Percentiles rank a stretch among this genome's conserved stretches.
Conservation (phyloP, 108 stramenopile species). For the Conticribra guillardii region DNA sequence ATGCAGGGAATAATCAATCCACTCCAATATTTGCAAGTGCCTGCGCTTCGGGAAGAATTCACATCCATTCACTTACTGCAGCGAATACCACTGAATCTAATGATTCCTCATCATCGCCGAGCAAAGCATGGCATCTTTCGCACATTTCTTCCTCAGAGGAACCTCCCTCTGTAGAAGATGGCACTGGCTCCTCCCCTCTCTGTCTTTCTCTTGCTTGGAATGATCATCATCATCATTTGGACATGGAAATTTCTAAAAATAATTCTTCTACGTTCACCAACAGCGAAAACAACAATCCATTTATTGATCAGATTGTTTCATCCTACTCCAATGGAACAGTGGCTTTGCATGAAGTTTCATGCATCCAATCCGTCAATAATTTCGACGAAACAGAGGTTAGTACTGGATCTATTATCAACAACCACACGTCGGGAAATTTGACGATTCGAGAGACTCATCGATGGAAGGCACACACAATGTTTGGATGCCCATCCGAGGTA, state of each 20-base stretch:
- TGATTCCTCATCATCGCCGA: constrained; percentile 3
- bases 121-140: constrained; percentile 31
- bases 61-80: constrained; percentile 38
- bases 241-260: constrained; percentile 4
- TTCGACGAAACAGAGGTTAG: constrained; percentile 12
- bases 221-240: constrained; percentile 5
- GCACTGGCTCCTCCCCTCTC: constrained; percentile 24
- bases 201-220: constrained; percentile 69
- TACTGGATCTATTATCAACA: not conserved
- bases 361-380: constrained; percentile 3
- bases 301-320: constrained; percentile 69
- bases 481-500: constrained; percentile 85
- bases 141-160: constrained; percentile 32
- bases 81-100: not conserved
- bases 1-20: not conserved
- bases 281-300: too few relatives aligned
- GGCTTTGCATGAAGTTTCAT: constrained; percentile 57
- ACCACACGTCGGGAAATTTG: not conserved
- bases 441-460: constrained; percentile 33
- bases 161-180: constrained; percentile 8
- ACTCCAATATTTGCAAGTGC: constrained; percentile 39
- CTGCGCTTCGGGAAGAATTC: constrained; percentile 45
- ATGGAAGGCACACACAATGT: constrained; percentile 81
- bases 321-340: constrained; percentile 78
- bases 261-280: too few relatives aligned